Evolutionary conservation across 805 yeast species (phyloP).

Genomic region (Cephaloascus fragrans): DNA sequence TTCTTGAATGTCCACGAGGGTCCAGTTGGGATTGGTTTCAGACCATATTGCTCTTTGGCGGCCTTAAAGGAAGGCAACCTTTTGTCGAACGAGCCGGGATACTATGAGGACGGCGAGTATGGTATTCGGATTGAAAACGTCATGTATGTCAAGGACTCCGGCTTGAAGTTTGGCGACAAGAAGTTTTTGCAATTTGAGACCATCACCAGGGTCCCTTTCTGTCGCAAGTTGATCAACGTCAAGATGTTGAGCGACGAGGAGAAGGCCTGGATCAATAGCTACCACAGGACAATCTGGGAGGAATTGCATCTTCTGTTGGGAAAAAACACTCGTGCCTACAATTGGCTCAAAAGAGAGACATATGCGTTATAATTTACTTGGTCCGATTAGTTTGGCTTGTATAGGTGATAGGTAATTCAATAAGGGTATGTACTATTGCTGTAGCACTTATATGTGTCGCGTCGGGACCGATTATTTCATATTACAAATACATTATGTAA

Average conservation of each 20-base stretch:
- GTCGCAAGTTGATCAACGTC: slow-evolving; percentile 39
- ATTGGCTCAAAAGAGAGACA: slow-evolving; percentile 45
- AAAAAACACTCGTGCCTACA: slow-evolving; percentile 24
- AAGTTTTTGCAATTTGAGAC: slow-evolving; percentile 44
- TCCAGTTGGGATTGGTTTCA: slow-evolving; percentile 52
- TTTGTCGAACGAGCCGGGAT: slow-evolving; percentile 56
- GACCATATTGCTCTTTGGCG: slow-evolving; percentile 35
- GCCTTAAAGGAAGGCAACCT: slow-evolving; percentile 43
- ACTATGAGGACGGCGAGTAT: slow-evolving; percentile 47
- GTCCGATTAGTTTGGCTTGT: no score
- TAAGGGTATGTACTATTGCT: no score
- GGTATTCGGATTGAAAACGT: slow-evolving; percentile 49
- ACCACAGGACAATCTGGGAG: slow-evolving; percentile 38
- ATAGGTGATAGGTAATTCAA: no score
- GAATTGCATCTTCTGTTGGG: slow-evolving; percentile 27
- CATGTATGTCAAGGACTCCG: slow-evolving; percentile 34
- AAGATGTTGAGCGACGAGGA: slow-evolving; percentile 35
- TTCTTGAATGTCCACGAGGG: slow-evolving; percentile 55
- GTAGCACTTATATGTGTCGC: no score
- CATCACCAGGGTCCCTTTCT: slow-evolving; percentile 48
- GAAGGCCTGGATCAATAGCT: slow-evolving; percentile 36
- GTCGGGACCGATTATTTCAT: no score
- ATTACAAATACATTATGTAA: no score
- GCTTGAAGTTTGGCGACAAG: slow-evolving; percentile 24
- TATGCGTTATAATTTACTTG: slow-evolving; percentile 14